Evolutionary conservation across 2,329 filamentous ascomycete species (phyloP).

Genomic region (Trichoderma citrinoviride): DNA sequence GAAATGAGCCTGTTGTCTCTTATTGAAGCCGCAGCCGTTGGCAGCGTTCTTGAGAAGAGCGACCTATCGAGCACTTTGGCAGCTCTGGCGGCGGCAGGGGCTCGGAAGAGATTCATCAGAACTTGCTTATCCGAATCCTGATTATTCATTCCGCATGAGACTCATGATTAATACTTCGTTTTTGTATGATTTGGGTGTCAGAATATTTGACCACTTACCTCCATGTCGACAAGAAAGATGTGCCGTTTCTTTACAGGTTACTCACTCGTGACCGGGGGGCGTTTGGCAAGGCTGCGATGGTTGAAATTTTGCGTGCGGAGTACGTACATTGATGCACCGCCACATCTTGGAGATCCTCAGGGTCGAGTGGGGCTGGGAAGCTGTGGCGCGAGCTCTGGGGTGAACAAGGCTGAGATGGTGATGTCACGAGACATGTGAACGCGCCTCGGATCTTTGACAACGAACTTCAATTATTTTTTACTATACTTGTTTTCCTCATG

Average conservation of each 20-base stretch:
- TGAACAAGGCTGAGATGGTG: constrained; percentile 22
- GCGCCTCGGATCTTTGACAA: neutral
- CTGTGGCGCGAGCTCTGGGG: constrained; percentile 18
- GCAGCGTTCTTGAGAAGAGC: constrained; percentile 75
- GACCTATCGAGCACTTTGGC: constrained; percentile 78
- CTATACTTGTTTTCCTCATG: neutral
- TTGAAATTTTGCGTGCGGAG: constrained; percentile 31
- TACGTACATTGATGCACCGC: constrained; percentile 26
- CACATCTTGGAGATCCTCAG: constrained; percentile 22
- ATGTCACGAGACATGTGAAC: constrained; percentile 24
- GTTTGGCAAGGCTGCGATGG: constrained; percentile 33
- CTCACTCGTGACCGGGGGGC: constrained; percentile 16
- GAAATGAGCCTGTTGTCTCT: constrained; percentile 73
- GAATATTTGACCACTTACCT: constrained; percentile 30
- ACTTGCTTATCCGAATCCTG: constrained; percentile 38
- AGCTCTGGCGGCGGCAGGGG: constrained; percentile 71
- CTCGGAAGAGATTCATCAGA: constrained; percentile 64
- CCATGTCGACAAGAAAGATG: constrained; percentile 30
- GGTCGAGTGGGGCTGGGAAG: neutral
- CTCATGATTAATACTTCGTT: neutral
- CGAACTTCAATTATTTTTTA: neutral
- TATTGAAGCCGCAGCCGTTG: constrained; percentile 74
- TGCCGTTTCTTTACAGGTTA: constrained; percentile 25
- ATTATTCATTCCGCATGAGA: constrained; percentile 24
- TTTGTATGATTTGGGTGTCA: too few species aligned